Evolutionary conservation across 306 rosid genomes (phyloP).

Genomic region (Neltuma alba): DNA sequence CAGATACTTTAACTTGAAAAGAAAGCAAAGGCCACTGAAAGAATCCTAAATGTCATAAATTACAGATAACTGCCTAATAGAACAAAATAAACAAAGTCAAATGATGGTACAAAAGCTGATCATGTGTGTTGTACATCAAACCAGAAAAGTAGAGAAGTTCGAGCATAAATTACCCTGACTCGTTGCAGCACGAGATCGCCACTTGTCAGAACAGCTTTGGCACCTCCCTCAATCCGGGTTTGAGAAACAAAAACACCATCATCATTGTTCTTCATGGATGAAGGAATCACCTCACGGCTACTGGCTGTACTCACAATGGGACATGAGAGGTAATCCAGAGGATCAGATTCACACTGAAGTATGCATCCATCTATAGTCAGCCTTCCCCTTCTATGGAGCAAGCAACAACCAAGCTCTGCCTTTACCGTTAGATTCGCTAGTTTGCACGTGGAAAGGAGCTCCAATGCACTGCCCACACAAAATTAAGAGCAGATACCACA

Average conservation of each 20-base stretch:
- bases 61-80: not conserved
- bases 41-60: conserved; percentile 26
- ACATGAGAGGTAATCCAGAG: conserved; percentile 85
- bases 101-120: conserved; percentile 36
- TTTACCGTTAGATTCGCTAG: conserved; percentile 84
- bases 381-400: conserved; percentile 92
- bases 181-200: conserved; percentile 85
- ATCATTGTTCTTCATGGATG: conserved; percentile 43
- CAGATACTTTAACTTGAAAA: too few relatives aligned
- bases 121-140: conserved; percentile 77
- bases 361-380: conserved; percentile 81
- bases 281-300: conserved; percentile 47
- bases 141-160: conserved; percentile 88
- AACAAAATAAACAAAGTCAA: conserved; percentile 14
- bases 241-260: conserved; percentile 86
- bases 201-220: conserved; percentile 82
- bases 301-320: conserved; percentile 82
- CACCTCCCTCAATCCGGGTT: conserved; percentile 96
- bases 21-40: conserved; percentile 9
- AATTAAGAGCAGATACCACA: conserved; percentile 39
- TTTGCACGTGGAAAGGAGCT: conserved; percentile 87
- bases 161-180: conserved; percentile 84
- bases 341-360: conserved; percentile 87
- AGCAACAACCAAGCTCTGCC: conserved; percentile 94
- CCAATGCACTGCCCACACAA: conserved; percentile 82